Base-by-base conservation (phyloP, 2,329 filamentous ascomycete genomes). In the Apiospora arundinis region DNA sequence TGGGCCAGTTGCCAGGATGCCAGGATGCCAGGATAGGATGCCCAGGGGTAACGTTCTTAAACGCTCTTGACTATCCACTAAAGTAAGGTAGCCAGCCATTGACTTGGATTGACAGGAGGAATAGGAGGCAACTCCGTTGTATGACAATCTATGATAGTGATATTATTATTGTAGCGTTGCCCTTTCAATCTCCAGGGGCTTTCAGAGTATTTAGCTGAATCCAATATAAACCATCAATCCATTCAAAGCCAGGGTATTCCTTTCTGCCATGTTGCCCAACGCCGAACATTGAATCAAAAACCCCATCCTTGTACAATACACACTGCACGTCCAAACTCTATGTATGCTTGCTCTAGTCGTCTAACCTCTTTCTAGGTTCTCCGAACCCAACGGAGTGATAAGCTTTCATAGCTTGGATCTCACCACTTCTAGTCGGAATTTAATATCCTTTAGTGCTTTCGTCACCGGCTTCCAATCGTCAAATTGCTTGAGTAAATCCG, bases 391-490 rank as follows among this genome's bases (percentile, higher is more conserved):
- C 32, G 28, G 56, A 40, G 18, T 63, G 56, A 32, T 63, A 63
- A 18, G 21, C 56, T 42, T 44, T 48, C 80, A 91, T 25, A 98
- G 84, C 83, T 95, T 97, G 67, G 94, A 97, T 77, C 94, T 89
- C 63, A 99, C 93, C 2, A 92, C 95, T 83, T 98, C 96, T 25
- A 99, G 85, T 73, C 96, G 88, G 82, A 97, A 98, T 82, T 97
- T 97, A 66, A 99, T 95, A 82, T 99, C 96, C 83, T 96, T 97
- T 71, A 99, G 83, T 60, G 93, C 93, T 84, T 98, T 99, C 9
- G 92, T 97, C 0, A 86, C 88, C 0, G 96, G 96, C 78, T 93
- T 95, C 96, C 96, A 99, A 69, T 93, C 91, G 80, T 98, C 95
- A 81, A 98, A 99, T 81, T 97, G 91, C 72, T 86, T 86, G n/a